Conservation (phyloP, 306 rosid genomes). For the Vigna angularis region DNA sequence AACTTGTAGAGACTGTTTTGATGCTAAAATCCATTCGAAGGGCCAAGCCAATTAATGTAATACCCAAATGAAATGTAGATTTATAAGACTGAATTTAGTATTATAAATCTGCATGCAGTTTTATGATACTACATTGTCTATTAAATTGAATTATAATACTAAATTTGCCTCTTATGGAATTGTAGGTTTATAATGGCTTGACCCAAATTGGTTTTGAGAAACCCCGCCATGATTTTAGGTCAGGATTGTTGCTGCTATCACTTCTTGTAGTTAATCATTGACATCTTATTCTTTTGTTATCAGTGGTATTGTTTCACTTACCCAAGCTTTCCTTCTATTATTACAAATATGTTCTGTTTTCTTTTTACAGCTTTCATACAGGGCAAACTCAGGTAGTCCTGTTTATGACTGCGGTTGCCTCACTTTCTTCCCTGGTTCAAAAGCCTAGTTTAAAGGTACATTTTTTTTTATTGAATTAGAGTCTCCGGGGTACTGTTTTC, state of each 20-base stretch:
- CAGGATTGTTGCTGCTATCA: conserved; percentile 36
- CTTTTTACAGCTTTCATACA: conserved; percentile 70
- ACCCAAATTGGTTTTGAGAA: conserved; percentile 85
- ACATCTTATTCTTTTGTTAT: conserved; percentile 21
- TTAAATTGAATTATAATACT: conserved; percentile 13
- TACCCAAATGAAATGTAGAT: too few relatives aligned
- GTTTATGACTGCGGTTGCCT: conserved; percentile 86
- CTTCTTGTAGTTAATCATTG: conserved; percentile 29
- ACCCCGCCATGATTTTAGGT: conserved; percentile 75
- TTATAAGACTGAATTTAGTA: background rate
- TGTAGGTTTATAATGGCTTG: conserved; percentile 92
- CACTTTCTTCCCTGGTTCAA: conserved; percentile 77
- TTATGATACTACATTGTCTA: background rate
- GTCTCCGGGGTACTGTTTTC: conserved; percentile 34
- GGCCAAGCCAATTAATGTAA: too few relatives aligned
- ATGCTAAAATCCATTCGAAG: too few relatives aligned
- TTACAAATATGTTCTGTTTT: conserved; percentile 39
- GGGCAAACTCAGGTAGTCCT: conserved; percentile 70
- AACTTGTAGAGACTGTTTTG: background rate
- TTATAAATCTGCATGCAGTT: background rate
- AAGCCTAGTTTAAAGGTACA: conserved; percentile 76
- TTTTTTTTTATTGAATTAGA: conserved; percentile 23
- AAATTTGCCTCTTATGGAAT: conserved; percentile 39
- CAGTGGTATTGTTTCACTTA: conserved; percentile 12
- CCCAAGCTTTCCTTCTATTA: conserved; percentile 29